Evolutionary conservation across 306 rosid species (phyloP), one percentile per base, ranked within the genome.

Genomic region (Abrus pulchellus): DNA sequence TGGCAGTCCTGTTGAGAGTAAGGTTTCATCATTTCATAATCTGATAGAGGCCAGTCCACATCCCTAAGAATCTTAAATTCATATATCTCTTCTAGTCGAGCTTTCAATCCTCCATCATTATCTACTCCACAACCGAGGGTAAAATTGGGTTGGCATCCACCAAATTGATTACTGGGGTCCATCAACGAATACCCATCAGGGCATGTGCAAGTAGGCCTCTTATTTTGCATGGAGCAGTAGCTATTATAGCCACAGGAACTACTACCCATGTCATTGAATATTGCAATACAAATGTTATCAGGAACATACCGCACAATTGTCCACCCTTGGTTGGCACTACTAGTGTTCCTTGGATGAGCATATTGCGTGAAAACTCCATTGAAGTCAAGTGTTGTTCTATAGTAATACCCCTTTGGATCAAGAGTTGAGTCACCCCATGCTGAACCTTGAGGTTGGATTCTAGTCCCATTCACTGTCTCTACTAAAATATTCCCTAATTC

Each of bases 321-420:
- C 90, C 90, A 87, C 3, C 14, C 75, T 70, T 71, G 80, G 0
- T 68, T 3, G 1, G 53, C 62, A 33, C 7, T 57, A 11, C 7
- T 57, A 11, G 60, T 49, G 65, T 27, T 79, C 68, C 74, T 90
- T n/a, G 88, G 93, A 64, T 86, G 78, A 38, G 67, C 59, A 65
- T 85, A 90, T 13, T 80, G 87, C 9, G 94, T 84, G 53, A 91
- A 82, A 86, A 90, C 86, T 63, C 97, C 98, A 76, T 77, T 64
- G 67, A 65, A 36, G 32, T 93, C 98, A 43, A 91, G 83, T 55
- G 88, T 77, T 1, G 90, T 94, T 82, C 90, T 83, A 28, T 87
- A 88, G 80, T 87, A 89, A 77, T 69, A 69, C 14, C 28, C 41
- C 6, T 36, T 66, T 5, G 87, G 20, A 57, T 68, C 9, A 1